Evolutionary conservation across 2,329 filamentous ascomycete genomes (phyloP), one percentile per base, ranked within the genome.

Genomic region (Diaporthe caulivora): DNA sequence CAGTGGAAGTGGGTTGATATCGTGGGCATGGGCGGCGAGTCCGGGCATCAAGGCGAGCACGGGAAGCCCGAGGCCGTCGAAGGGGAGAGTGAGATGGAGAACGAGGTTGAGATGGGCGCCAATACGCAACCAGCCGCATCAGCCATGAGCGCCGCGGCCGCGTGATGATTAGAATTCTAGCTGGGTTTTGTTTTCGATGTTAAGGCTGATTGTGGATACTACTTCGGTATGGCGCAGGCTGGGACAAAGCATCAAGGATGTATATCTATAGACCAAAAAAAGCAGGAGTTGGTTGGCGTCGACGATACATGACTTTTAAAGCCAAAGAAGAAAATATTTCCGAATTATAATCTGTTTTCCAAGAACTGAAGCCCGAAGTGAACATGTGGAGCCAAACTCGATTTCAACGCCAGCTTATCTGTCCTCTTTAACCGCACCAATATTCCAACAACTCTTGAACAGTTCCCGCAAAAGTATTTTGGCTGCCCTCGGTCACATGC

Each of bases 1-100:
- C 81, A 83, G 70, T 91, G 89, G 89, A 79, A 81, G 54, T 88
- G 85, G 85, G 85, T 91, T 74, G 86, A 90, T 65, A 82, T 87
- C 26, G 83, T 88, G 3, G 88, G 88, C 10, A 81, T 89, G 75
- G 89, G 85, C 34, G 77, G 76, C 13, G 75, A 80, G 11, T 77
- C 77, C 21, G 76, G 75, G 57, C 75, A 76, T 37, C 75, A 71
- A 44, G 76, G 75, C n/a, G 67, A 72, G 26, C 62, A 75, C 42
- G 75, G 72, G 18, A 73, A 77, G 55, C 71, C 71, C 2, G 76
- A 76, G 37, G 70, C 68, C 11, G 75, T 76, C 73, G 57, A 79
- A 37, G 21, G 77, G 62, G 82, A 84, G 74, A 77, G 78, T n/a
- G 77, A 77, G 26, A 83, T 84, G 80, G 82, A 82, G 31, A 77